These are phyloP conservation scores for Stephania yunnanensis DNA, from an alignment of 164 flowering plant genomes.

Conservation along the genomic window DNA sequence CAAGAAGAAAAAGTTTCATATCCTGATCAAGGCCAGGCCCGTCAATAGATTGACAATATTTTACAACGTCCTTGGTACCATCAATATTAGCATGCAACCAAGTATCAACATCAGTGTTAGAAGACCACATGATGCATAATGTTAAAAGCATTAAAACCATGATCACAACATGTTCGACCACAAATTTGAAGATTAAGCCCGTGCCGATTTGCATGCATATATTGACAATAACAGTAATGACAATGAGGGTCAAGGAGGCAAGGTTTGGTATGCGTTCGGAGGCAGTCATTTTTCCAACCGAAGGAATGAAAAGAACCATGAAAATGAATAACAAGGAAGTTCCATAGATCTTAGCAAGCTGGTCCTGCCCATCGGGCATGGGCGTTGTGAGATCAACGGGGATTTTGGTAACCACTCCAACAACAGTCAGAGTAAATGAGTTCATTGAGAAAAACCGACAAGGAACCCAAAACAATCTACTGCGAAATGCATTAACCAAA, in stretches of 20 bases:
- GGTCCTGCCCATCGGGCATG: neutral
- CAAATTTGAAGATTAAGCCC: neutral
- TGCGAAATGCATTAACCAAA: neutral
- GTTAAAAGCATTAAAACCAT: neutral
- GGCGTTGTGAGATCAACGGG: neutral
- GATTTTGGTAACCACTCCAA: neutral
- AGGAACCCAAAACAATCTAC: slow-evolving; percentile 2
- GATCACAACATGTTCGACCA: neutral
- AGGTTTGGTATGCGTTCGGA: neutral
- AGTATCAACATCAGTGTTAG: neutral
- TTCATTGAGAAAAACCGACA: slow-evolving; percentile 3
- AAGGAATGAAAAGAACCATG: neutral
- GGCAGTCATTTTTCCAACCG: neutral
- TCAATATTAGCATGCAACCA: neutral
- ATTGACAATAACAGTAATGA: neutral
- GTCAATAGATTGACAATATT: neutral
- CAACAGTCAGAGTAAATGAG: neutral
- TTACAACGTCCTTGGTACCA: neutral
- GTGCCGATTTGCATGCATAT: neutral
- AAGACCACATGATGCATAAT: neutral
- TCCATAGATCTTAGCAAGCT: neutral
- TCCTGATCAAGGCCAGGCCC: neutral
- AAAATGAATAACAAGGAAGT: neutral
- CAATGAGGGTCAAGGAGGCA: slow-evolving; percentile 1
- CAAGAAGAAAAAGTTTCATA: neutral